Evolutionary conservation across 371 early-diverging fungal species (phyloP).

Genomic region (Mucor lusitanicus): DNA sequence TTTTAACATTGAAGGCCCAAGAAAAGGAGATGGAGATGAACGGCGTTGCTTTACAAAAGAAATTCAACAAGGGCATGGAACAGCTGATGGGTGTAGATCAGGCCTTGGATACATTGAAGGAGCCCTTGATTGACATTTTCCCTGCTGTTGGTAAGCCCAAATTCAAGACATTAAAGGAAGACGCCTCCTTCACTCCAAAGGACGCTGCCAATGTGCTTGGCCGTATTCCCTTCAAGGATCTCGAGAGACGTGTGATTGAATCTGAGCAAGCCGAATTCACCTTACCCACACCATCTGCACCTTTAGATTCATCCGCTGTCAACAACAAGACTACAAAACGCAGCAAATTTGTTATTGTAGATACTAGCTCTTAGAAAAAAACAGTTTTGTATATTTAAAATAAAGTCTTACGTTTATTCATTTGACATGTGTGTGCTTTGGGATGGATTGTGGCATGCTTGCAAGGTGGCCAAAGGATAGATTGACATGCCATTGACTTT

Average conservation of each 20-base stretch:
- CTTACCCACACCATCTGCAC: conserved; percentile 20
- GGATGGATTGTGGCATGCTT: no score
- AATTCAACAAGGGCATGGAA: conserved; percentile 82
- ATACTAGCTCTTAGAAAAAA: conserved; percentile 46
- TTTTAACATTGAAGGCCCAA: conserved; percentile 81
- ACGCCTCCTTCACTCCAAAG: conserved; percentile 63
- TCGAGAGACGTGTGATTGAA: conserved; percentile 52
- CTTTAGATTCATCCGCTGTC: not conserved
- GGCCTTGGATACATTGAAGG: conserved; percentile 35
- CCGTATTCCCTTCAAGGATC: conserved; percentile 72
- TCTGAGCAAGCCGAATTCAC: conserved; percentile 43
- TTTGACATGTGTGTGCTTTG: not conserved
- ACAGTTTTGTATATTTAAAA: not conserved
- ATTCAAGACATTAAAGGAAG: conserved; percentile 83
- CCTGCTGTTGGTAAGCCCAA: conserved; percentile 75
- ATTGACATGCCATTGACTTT: no score
- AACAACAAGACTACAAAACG: conserved; percentile 21
- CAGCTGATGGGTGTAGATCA: conserved; percentile 70
- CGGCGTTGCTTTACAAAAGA: conserved; percentile 59
- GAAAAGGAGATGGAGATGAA: conserved; percentile 70
- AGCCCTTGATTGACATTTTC: conserved; percentile 64
- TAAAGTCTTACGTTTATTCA: not conserved
- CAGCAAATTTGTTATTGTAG: conserved; percentile 40
- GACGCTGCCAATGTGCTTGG: conserved; percentile 84
- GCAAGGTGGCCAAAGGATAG: no score